phyloP scores from a whole-genome alignment of 2,329 filamentous ascomycete genomes.

The Xylariales sp. region DNA sequence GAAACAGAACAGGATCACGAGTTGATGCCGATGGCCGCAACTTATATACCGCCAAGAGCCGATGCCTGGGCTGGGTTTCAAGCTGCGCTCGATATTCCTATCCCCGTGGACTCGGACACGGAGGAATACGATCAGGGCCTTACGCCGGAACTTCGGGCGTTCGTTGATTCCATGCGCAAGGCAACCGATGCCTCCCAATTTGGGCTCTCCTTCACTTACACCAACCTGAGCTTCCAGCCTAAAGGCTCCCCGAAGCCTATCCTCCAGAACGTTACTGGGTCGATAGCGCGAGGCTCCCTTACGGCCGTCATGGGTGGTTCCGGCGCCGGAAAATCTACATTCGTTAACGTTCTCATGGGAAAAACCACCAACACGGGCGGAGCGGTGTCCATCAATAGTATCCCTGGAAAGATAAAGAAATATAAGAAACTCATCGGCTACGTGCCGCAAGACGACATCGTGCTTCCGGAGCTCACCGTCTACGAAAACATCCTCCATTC shows the following conservation, averaged over 20 bases:
- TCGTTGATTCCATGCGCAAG: conserved; percentile 64
- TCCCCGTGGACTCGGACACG: conserved; percentile 43
- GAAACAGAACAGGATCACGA: conserved; percentile 51
- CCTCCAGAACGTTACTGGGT: conserved; percentile 64
- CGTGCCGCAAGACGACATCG: conserved; percentile 71
- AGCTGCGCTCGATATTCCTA: conserved; percentile 51
- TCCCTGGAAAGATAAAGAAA: conserved; percentile 58
- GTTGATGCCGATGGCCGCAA: conserved; percentile 51
- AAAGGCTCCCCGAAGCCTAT: conserved; percentile 58
- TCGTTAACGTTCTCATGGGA: conserved; percentile 71
- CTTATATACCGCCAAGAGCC: conserved; percentile 45
- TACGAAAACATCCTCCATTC: conserved; percentile 72
- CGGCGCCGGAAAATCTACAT: conserved; percentile 70
- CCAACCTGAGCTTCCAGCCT: conserved; percentile 61
- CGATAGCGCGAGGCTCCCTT: conserved; percentile 64
- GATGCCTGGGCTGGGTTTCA: conserved; percentile 53
- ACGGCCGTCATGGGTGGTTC: conserved; percentile 70
- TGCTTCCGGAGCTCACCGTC: conserved; percentile 69
- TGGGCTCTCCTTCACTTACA: conserved; percentile 65
- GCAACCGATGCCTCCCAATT: conserved; percentile 63
- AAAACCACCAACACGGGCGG: conserved; percentile 64
- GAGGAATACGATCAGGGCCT: conserved; percentile 49
- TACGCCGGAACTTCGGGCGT: conserved; percentile 57
- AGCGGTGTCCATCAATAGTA: conserved; percentile 63
- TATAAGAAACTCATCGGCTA: conserved; percentile 72